Conservation (phyloP, 192 early-diverging fungal species). For the Irineochytrium annulatum region DNA sequence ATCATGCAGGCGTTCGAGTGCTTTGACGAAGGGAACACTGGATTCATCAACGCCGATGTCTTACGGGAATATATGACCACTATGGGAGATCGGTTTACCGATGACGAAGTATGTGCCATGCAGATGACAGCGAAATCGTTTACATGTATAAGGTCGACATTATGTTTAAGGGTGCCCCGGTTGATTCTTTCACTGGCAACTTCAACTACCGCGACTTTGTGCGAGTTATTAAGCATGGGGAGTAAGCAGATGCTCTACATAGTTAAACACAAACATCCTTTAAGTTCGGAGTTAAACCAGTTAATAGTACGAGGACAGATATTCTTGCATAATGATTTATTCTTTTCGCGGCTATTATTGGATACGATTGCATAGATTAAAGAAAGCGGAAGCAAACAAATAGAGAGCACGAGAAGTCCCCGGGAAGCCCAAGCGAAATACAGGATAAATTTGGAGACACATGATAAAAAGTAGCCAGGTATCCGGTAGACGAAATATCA, state of each 20-base stretch:
- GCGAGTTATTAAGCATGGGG: constrained; percentile 90
- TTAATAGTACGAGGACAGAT: no score
- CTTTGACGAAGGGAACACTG: constrained; percentile 83
- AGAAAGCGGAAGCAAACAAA: no score
- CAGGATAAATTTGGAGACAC: no score
- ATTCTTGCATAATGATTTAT: no score
- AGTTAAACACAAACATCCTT: no score
- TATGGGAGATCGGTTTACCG: constrained; percentile 87
- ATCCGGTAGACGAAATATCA: no score
- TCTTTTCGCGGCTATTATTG: no score
- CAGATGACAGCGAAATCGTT: constrained; percentile 1
- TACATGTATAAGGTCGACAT: constrained; percentile 62
- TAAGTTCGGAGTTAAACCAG: no score
- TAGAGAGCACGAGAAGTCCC: no score
- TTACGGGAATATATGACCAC: constrained; percentile 84
- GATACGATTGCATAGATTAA: no score
- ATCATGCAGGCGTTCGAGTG: constrained; percentile 89
- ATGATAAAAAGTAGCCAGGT: no score
- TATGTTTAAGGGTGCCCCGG: constrained; percentile 86
- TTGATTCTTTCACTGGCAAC: constrained; percentile 62
- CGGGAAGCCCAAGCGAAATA: no score
- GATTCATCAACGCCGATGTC: constrained; percentile 74
- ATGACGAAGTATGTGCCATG: constrained; percentile 68
- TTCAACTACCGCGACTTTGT: constrained; percentile 95
- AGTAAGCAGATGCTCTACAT: constrained; percentile 53